Base-by-base conservation (phyloP, 108 stramenopile species). In the Cylindrotheca fusiformis region DNA sequence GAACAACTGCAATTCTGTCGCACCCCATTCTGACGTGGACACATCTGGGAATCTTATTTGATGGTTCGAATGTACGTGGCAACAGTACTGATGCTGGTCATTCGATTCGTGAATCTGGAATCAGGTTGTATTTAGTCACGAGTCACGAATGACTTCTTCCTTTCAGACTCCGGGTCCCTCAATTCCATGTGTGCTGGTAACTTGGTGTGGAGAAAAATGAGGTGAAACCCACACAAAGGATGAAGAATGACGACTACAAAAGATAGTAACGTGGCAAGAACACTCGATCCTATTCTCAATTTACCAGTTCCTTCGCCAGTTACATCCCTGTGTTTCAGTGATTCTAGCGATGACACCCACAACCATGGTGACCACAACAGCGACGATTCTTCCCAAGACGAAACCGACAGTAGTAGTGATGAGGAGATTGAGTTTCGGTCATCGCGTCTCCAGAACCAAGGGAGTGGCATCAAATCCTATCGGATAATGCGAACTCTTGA, bases 351-450 rank as follows among this genome's bases (percentile, higher is more conserved):
- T 32, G 48, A 3, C 44, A 3, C 10, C n/a, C 54, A 63, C 33
- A 25, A 36, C 28, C 6, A 54, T 48, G 33, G 64, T 55, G 55
- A 23, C 56, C 26, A 47, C 71, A 48, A 72, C 50, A 33, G 53
- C 47, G 67, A 60, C 36, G n/a, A 52, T 5, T 5, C 8, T n/a
- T n/a, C n/a, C 26, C 20, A 61, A 27, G 27, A 14, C 36, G 36
- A 41, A 14, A 41, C 6, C 36, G 36, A 41, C 14, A 41, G 36
- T 41, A 68, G 60, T n/a, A 52, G 64, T 57, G 41, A 52, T 55
- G 44, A 70, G 30, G 58, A 59, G 27, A 8, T 71, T 36, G 25
- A 10, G 17, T 72, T 72, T 46, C 71, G 71, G 4, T 72, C 71
- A 8, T 45, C 55, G 22, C 5, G 17, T n/a, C 18, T 59, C 14